Percentiles rank a stretch among this genome's conserved stretches.
Conservation (phyloP, 345 rosid species). For the Gossypium herbaceum region DNA sequence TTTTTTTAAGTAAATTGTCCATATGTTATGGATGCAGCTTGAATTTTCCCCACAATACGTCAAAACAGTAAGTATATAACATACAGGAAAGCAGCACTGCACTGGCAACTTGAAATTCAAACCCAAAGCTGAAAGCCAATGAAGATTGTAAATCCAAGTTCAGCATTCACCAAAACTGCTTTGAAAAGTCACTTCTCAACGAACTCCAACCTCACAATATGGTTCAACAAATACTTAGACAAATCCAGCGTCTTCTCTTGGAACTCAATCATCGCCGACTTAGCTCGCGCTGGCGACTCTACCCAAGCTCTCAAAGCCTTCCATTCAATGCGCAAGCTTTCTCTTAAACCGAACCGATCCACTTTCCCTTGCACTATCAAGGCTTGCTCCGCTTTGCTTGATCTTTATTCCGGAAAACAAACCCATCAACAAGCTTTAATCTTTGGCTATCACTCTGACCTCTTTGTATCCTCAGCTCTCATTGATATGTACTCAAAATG, state of each 20-base stretch:
- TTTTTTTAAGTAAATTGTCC: too few relatives aligned
- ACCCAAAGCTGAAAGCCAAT: slow-evolving; percentile 2
- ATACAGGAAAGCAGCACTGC: background rate
- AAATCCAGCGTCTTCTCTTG: slow-evolving; percentile 66
- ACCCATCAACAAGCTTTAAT: slow-evolving; percentile 77
- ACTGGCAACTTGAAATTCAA: background rate
- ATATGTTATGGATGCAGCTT: too few relatives aligned
- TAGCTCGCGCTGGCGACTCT: slow-evolving; percentile 77
- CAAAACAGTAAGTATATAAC: too few relatives aligned
- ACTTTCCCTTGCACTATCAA: slow-evolving; percentile 83
- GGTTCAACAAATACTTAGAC: slow-evolving; percentile 71
- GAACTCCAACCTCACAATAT: slow-evolving; percentile 44
- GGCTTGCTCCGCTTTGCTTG: slow-evolving; percentile 74
- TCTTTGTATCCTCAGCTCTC: slow-evolving; percentile 75
- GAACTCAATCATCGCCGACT: slow-evolving; percentile 82
- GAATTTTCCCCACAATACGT: too few relatives aligned
- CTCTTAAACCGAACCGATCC: slow-evolving; percentile 65
- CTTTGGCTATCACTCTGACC: slow-evolving; percentile 61
- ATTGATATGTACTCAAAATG: slow-evolving; percentile 71
- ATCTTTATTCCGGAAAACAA: slow-evolving; percentile 65
- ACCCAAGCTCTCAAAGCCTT: slow-evolving; percentile 75
- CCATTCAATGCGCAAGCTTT: slow-evolving; percentile 70
- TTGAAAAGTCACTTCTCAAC: slow-evolving; percentile 32
- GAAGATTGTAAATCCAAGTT: slow-evolving; percentile 30
- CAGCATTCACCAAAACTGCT: slow-evolving; percentile 9